Evolutionary conservation across 2,329 filamentous ascomycete species (phyloP).

Genomic region (Corinectria fuckeliana): DNA sequence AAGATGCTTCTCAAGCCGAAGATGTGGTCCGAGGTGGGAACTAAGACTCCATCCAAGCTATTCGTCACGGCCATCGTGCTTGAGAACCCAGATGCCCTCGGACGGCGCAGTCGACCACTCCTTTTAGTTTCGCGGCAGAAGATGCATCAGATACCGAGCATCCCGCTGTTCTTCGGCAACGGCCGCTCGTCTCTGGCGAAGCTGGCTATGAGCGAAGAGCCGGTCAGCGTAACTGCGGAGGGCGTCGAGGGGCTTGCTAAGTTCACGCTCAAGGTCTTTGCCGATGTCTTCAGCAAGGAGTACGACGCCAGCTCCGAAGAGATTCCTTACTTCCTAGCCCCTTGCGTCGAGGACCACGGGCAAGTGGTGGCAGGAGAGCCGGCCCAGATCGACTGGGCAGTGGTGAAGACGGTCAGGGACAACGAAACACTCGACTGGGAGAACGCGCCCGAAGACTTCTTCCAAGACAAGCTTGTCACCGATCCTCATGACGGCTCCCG

Average conservation of each 20-base stretch:
- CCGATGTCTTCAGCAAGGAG: conserved; percentile 87
- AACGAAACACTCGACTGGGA: conserved; percentile 48
- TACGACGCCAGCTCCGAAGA: conserved; percentile 69
- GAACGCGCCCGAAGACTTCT: conserved; percentile 55
- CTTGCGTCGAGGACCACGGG: conserved; percentile 47
- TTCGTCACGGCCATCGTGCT: conserved; percentile 70
- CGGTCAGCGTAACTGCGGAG: conserved; percentile 52
- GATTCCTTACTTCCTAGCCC: conserved; percentile 85
- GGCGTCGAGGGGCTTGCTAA: conserved; percentile 63
- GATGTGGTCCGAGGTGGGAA: conserved; percentile 66
- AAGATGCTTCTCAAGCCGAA: conserved; percentile 79
- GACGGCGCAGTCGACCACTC: conserved; percentile 66
- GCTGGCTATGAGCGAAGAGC: conserved; percentile 50
- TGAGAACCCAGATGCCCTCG: conserved; percentile 59
- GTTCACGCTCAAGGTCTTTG: conserved; percentile 80
- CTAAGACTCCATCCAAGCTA: conserved; percentile 55
- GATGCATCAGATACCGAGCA: conserved; percentile 69
- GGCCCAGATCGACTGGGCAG: conserved; percentile 65
- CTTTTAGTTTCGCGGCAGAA: conserved; percentile 72
- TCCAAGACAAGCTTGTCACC: conserved; percentile 58
- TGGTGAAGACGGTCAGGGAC: conserved; percentile 51
- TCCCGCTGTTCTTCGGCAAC: conserved; percentile 75
- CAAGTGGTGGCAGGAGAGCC: not conserved
- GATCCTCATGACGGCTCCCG: conserved; percentile 69
- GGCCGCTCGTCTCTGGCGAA: conserved; percentile 65